Percentiles rank a stretch among this genome's conserved stretches.
Conservation (phyloP, 2,329 filamentous ascomycete genomes). For the Epichloe gansuensis region DNA sequence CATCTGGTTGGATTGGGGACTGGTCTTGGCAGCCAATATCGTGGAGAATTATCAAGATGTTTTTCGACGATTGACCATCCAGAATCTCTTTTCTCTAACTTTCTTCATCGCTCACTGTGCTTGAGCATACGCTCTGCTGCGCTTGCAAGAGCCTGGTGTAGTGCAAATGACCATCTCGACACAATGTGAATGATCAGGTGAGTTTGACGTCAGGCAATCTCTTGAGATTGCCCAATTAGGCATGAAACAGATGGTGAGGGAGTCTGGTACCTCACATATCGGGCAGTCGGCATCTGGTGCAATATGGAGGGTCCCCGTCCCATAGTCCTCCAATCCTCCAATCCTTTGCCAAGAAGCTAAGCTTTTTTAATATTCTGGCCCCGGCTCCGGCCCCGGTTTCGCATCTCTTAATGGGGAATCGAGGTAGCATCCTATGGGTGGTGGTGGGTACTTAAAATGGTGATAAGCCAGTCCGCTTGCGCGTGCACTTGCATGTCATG, state of each 20-base stretch:
- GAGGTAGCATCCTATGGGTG: too few species aligned
- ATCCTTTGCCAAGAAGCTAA: background rate
- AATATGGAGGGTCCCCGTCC: too few species aligned
- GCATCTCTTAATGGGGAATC: too few species aligned
- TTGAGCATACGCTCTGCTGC: background rate
- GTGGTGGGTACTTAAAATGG: too few species aligned
- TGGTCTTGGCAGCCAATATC: background rate
- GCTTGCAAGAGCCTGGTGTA: background rate
- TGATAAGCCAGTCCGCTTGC: too few species aligned
- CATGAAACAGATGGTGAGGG: background rate
- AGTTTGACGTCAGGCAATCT: background rate
- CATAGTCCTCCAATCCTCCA: background rate
- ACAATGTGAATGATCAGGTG: background rate
- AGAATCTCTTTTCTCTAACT: background rate
- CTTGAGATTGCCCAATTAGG: background rate
- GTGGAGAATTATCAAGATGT: background rate
- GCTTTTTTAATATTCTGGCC: background rate
- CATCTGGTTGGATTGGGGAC: background rate
- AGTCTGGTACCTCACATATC: background rate
- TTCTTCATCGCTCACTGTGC: background rate
- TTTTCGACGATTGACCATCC: background rate
- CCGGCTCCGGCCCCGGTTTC: too few species aligned
- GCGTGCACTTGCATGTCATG: too few species aligned
- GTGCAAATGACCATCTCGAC: background rate
- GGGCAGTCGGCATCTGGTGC: background rate